A percentile compares a stretch with the other conserved stretches of the same genome.
phyloP scores from a whole-genome alignment of 495 filamentous ascomycete species.

The Letharia columbiana region DNA sequence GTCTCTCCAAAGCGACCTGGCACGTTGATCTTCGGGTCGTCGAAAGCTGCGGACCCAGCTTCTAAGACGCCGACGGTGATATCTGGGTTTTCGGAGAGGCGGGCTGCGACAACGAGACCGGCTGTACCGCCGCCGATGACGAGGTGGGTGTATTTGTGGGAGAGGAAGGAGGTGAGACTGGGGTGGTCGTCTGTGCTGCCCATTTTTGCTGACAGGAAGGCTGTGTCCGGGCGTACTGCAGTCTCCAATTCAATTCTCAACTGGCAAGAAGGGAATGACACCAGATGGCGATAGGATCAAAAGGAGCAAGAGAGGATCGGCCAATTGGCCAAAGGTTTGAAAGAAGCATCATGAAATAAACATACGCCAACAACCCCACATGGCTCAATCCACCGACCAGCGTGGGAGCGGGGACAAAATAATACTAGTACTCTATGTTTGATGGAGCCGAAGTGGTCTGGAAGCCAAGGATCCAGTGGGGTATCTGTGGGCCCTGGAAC shows the following conservation, averaged over 20 bases:
- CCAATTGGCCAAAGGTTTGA: neutral
- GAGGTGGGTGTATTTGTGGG: slow-evolving; percentile 26
- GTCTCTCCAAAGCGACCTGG: slow-evolving; percentile 37
- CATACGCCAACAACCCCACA: neutral
- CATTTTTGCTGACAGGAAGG: neutral
- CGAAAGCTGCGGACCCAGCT: slow-evolving; percentile 35
- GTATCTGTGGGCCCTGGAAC: neutral
- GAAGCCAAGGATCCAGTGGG: neutral
- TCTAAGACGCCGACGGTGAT: slow-evolving; percentile 40
- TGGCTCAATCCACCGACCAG: neutral
- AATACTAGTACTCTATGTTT: no score
- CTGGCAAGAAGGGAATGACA: neutral
- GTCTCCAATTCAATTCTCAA: neutral
- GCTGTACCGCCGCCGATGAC: slow-evolving; percentile 37
- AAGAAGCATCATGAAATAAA: neutral
- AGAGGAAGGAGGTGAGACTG: slow-evolving; percentile 16
- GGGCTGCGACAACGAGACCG: slow-evolving; percentile 35
- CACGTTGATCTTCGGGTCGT: slow-evolving; percentile 35
- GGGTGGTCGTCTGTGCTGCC: neutral
- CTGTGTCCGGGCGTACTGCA: neutral
- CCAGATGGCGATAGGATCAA: neutral
- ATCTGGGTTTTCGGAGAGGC: slow-evolving; percentile 33
- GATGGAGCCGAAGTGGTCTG: neutral
- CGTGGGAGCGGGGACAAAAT: neutral
- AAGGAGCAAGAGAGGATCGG: neutral